Conservation (phyloP, 192 early-diverging fungal genomes). For the Chytriomyces sp. region DNA sequence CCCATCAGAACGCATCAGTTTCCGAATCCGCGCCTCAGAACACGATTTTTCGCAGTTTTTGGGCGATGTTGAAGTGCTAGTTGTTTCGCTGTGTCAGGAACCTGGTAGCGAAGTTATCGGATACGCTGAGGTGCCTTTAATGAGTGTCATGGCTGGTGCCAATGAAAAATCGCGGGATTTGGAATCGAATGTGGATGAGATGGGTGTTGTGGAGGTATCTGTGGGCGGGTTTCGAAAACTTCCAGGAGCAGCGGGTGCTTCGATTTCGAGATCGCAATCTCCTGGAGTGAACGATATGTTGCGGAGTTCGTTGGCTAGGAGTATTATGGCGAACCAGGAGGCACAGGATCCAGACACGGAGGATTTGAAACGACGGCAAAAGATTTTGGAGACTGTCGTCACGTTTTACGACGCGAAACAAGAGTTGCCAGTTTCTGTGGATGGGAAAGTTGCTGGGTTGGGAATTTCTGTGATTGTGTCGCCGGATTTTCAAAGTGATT, state of each 20-base stretch:
- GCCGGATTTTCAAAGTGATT: constrained; percentile 32
- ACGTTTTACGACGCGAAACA: constrained; percentile 42
- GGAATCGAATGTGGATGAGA: neutral
- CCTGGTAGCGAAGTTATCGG: constrained; percentile 40
- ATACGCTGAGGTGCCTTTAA: constrained; percentile 44
- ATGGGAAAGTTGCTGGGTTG: constrained; percentile 40
- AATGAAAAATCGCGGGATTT: constrained; percentile 25
- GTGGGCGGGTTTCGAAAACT: neutral
- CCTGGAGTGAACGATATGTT: constrained; percentile 1
- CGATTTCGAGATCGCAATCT: constrained; percentile 9
- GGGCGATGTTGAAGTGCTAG: constrained; percentile 41
- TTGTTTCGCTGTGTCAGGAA: constrained; percentile 48
- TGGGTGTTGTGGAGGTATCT: neutral
- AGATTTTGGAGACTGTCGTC: constrained; percentile 48
- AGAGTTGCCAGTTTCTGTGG: constrained; percentile 44
- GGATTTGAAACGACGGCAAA: neutral
- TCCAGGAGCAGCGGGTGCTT: neutral
- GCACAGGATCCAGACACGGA: neutral
- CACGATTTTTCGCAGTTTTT: constrained; percentile 43
- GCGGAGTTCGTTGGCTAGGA: neutral
- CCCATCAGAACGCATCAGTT: constrained; percentile 55
- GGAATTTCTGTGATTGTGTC: constrained; percentile 44
- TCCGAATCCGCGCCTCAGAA: constrained; percentile 45
- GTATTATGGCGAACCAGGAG: constrained; percentile 1
- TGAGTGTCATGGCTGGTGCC: constrained; percentile 14